Percentiles rank a stretch among this genome's conserved stretches.
Evolutionary conservation across 352 stramenopile genomes (phyloP).

Genomic region (Pythium apleroticum): DNA sequence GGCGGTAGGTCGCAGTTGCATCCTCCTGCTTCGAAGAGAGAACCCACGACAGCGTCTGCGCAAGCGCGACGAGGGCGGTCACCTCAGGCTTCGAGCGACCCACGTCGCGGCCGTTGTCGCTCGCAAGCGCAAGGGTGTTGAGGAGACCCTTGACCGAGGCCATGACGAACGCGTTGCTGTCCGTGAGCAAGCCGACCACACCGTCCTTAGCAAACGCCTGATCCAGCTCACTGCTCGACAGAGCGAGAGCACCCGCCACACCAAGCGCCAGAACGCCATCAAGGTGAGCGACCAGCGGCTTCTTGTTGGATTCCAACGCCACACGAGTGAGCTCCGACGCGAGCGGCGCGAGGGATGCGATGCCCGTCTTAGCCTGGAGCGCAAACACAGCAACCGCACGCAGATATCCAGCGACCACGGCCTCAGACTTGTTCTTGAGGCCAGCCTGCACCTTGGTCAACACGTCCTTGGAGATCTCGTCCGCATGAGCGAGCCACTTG

Average conservation of each 20-base stretch:
- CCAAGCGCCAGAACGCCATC: conserved; percentile 73
- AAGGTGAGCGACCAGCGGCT: conserved; percentile 67
- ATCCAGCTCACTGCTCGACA: conserved; percentile 59
- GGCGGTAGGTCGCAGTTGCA: conserved; percentile 44
- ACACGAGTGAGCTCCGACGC: conserved; percentile 55
- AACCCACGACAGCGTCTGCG: conserved; percentile 63
- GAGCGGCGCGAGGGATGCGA: conserved; percentile 43
- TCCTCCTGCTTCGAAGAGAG: conserved; percentile 62
- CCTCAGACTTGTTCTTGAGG: conserved; percentile 73
- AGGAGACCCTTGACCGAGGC: conserved; percentile 45
- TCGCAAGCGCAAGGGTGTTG: conserved; percentile 21
- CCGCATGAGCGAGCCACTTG: conserved; percentile 66
- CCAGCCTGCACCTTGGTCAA: conserved; percentile 47
- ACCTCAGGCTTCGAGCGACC: conserved; percentile 54
- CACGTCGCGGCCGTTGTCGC: conserved; percentile 16
- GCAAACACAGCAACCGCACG: conserved; percentile 55
- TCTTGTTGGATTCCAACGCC: conserved; percentile 73
- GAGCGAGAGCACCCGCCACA: conserved; percentile 56
- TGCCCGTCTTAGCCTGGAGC: conserved; percentile 30
- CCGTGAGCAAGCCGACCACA: conserved; percentile 46
- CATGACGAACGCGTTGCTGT: conserved; percentile 49
- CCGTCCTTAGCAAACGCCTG: conserved; percentile 52
- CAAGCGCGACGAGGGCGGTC: conserved; percentile 51
- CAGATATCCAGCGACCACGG: conserved; percentile 65
- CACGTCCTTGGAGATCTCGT: conserved; percentile 47